These are phyloP conservation scores for Akanthomyces muscarius DNA, from an alignment of 2,329 filamentous ascomycete species.

Conservation along the genomic window DNA sequence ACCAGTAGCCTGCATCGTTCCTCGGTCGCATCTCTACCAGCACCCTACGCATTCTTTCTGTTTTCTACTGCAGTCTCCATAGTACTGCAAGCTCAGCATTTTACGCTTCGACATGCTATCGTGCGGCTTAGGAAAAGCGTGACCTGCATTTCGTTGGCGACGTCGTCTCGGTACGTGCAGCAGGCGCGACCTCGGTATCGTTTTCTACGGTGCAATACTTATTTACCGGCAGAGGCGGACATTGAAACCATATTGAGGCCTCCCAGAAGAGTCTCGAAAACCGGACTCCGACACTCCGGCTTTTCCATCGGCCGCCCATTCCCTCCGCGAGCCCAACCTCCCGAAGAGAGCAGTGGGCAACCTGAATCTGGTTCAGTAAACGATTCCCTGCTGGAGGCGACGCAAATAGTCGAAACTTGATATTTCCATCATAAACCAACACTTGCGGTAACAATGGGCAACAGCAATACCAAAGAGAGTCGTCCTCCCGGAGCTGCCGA, in stretches of 20 bases:
- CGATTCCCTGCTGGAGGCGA: background rate
- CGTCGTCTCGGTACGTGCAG: conserved; percentile 2
- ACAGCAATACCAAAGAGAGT: conserved; percentile 38
- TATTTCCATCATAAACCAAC: background rate
- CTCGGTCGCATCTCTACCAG: background rate
- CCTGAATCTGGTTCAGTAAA: background rate
- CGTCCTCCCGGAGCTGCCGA: conserved; percentile 27
- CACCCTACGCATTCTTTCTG: background rate
- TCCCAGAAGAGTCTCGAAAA: no score
- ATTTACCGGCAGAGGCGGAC: background rate
- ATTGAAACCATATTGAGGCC: background rate
- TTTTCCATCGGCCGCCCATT: background rate
- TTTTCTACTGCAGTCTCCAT: background rate
- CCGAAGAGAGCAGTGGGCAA: background rate
- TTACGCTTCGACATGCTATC: background rate
- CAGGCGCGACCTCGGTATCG: background rate
- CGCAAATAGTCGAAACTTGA: background rate
- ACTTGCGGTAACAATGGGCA: conserved; percentile 31
- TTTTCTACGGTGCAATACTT: background rate
- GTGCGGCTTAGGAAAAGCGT: background rate
- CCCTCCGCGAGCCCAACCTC: background rate
- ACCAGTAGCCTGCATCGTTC: background rate
- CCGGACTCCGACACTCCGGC: background rate
- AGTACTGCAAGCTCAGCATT: background rate
- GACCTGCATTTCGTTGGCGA: background rate